These are phyloP conservation scores for Macrolepiota fuliginosa DNA, from an alignment of 768 basidiomycete species.

Conservation along the genomic window DNA sequence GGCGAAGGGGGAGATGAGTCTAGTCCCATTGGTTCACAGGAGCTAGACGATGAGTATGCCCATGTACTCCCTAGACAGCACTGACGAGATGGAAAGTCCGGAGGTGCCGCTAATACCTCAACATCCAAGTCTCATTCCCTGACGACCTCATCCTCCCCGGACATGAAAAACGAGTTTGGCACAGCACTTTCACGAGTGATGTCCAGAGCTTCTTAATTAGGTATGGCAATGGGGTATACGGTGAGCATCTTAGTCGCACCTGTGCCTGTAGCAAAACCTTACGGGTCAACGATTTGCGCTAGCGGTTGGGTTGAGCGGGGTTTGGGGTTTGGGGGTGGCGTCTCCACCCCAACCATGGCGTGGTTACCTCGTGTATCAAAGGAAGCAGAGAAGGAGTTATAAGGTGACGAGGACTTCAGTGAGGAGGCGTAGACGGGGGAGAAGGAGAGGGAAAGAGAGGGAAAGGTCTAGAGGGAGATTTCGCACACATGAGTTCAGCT, in stretches of 20 bases:
- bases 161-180: constrained; percentile 40
- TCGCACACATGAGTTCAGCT: constrained; percentile 72
- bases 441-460: constrained; percentile 22
- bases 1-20: constrained; percentile 17
- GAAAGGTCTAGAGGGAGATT: constrained; percentile 53
- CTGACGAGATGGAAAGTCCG: constrained; percentile 22
- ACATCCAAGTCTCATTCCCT: background rate
- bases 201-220: constrained; percentile 79
- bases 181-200: constrained; percentile 66
- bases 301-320: constrained; percentile 80
- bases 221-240: constrained; percentile 83
- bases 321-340: constrained; percentile 95
- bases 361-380: constrained; percentile 57
- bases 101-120: constrained; percentile 38
- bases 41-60: background rate
- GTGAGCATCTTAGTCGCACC: constrained; percentile 81
- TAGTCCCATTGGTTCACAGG: constrained; percentile 10
- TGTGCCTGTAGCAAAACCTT: constrained; percentile 71
- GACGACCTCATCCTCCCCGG: background rate
- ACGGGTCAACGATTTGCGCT: constrained; percentile 78
- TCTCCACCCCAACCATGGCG: constrained; percentile 72
- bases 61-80: constrained; percentile 15
- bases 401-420: constrained; percentile 13
- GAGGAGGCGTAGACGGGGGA: constrained; percentile 13
- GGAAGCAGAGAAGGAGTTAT: background rate